phyloP scores from a whole-genome alignment of 257 asterid genomes.

The Penstemon newberryi region DNA sequence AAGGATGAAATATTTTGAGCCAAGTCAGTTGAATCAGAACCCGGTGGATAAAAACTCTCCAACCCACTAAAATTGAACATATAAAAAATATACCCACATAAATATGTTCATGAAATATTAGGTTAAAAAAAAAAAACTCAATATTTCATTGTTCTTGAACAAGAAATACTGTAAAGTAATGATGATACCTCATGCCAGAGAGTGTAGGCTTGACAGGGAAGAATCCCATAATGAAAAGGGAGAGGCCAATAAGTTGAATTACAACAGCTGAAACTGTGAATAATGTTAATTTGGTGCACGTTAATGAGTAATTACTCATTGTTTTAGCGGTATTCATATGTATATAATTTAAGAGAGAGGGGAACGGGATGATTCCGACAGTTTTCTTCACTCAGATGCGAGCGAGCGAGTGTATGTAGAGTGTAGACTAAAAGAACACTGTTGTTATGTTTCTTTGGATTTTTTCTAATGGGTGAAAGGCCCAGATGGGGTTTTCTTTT shows the following conservation, averaged over 20 bases:
- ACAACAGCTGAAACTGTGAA: conserved; percentile 52
- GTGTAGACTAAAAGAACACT: no score
- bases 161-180: background rate
- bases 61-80: conserved; percentile 50
- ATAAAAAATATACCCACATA: conserved; percentile 1
- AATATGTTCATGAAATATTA: background rate
- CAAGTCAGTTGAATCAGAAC: conserved; percentile 38
- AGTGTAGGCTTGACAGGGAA: conserved; percentile 85
- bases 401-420: background rate
- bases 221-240: conserved; percentile 67
- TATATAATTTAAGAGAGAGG: background rate
- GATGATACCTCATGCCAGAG: conserved; percentile 64
- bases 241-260: conserved; percentile 68
- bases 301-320: conserved; percentile 32
- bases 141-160: background rate
- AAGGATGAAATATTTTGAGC: conserved; percentile 43
- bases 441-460: no score
- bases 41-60: conserved; percentile 75
- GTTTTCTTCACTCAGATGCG: conserved; percentile 1
- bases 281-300: conserved; percentile 58
- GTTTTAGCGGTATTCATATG: background rate
- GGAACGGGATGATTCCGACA: background rate
- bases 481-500: no score
- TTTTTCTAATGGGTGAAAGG: no score
- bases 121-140: background rate